Evolutionary conservation across 306 rosid genomes (phyloP).

Genomic region (Glycine soja): DNA sequence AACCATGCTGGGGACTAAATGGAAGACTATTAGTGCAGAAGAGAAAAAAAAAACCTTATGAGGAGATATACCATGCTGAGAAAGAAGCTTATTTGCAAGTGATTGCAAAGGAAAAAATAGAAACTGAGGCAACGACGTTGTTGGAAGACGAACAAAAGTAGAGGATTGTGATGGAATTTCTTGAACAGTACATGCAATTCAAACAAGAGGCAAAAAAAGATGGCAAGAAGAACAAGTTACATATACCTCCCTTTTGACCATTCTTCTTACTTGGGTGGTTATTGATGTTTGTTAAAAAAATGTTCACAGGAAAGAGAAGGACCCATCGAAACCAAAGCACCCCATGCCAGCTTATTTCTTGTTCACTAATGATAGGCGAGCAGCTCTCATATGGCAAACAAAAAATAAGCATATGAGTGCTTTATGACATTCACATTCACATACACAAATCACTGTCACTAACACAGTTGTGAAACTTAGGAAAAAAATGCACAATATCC

Average conservation of each 20-base stretch:
- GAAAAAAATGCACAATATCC: no score
- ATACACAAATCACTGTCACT: no score
- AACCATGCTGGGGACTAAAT: conserved; percentile 79
- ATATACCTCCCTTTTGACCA: no score
- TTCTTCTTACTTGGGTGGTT: no score
- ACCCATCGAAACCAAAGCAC: no score
- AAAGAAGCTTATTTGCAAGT: conserved; percentile 78
- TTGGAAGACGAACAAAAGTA: conserved; percentile 88
- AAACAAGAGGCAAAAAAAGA: conserved; percentile 74
- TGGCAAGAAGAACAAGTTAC: conserved; percentile 72
- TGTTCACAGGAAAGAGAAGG: conserved; percentile 78
- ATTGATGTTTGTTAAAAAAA: conserved; percentile 13
- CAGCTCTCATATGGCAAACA: no score
- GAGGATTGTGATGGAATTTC: conserved; percentile 88
- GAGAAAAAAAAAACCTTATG: conserved; percentile 92
- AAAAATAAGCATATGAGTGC: no score
- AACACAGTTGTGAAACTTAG: no score
- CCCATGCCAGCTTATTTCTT: conserved; percentile 83
- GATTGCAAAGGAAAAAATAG: conserved; percentile 74
- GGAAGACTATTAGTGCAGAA: conserved; percentile 76
- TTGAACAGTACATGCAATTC: conserved; percentile 86
- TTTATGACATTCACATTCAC: no score
- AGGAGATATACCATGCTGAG: conserved; percentile 77
- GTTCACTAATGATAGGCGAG: conserved; percentile 76
- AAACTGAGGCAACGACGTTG: conserved; percentile 83